phyloP scores from a whole-genome alignment of 2,329 filamentous ascomycete species.

The Aspergillus sojae region DNA sequence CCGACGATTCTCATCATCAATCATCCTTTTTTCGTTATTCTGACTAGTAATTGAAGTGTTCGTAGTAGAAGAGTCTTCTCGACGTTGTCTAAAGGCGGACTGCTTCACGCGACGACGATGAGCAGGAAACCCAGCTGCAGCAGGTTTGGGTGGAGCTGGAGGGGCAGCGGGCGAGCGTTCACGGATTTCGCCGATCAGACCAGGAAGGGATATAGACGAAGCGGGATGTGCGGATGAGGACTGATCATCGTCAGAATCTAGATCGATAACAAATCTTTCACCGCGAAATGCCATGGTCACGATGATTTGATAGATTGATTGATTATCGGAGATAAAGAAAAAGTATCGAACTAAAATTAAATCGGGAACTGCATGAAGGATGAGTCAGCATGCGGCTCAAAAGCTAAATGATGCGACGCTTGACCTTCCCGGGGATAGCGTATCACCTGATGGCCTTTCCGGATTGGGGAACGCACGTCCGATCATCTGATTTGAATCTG shows the following conservation, averaged over 20 bases:
- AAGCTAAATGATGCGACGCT: constrained; percentile 34
- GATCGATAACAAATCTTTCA: constrained; percentile 63
- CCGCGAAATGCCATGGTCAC: constrained; percentile 56
- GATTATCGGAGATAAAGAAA: constrained; percentile 12
- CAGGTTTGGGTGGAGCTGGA: constrained; percentile 54
- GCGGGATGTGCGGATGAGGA: constrained; percentile 28
- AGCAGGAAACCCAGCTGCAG: constrained; percentile 80
- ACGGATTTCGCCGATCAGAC: constrained; percentile 72
- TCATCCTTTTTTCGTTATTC: constrained; percentile 65
- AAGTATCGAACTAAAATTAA: neutral
- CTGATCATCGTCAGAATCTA: constrained; percentile 56
- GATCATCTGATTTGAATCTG: constrained; percentile 21
- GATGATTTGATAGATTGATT: neutral
- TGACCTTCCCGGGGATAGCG: constrained; percentile 27
- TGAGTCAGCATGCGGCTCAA: constrained; percentile 40
- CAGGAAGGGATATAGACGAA: constrained; percentile 29
- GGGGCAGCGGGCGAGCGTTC: constrained; percentile 66
- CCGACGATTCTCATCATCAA: constrained; percentile 80
- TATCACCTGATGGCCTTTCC: constrained; percentile 12
- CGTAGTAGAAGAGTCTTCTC: constrained; percentile 17
- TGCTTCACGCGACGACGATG: constrained; percentile 74
- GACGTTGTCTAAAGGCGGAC: constrained; percentile 78
- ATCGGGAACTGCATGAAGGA: neutral
- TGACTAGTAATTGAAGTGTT: constrained; percentile 4
- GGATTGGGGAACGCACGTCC: constrained; percentile 15